Percentiles rank a stretch among this genome's conserved stretches.
phyloP scores from a whole-genome alignment of 1,284 basidiomycete species.

The Moesziomyces sp. region DNA sequence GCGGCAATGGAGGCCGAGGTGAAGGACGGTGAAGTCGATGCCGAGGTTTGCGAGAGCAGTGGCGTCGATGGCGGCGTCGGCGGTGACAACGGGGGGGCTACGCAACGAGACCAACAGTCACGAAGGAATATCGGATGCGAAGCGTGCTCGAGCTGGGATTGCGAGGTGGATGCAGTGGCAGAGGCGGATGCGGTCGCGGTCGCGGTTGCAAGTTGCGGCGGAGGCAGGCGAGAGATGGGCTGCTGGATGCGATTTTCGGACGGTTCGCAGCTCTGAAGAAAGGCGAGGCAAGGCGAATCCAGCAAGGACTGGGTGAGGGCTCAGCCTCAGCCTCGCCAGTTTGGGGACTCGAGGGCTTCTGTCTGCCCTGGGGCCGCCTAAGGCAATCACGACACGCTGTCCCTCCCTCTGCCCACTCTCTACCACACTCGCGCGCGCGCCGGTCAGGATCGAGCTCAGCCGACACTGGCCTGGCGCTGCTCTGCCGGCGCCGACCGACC shows the following conservation, averaged over 20 bases:
- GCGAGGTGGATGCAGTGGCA: constrained; percentile 25
- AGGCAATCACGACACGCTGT: constrained; percentile 28
- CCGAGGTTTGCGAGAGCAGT: constrained; percentile 17
- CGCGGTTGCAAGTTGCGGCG: constrained; percentile 16
- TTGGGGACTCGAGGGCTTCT: background rate
- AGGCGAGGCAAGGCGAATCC: too few relatives aligned
- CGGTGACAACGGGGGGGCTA: constrained; percentile 6
- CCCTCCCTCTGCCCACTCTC: too few relatives aligned
- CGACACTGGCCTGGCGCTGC: constrained; percentile 16
- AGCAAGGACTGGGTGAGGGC: too few relatives aligned
- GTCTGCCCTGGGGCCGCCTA: constrained; percentile 18
- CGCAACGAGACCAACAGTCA: constrained; percentile 20
- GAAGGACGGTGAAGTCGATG: constrained; percentile 10
- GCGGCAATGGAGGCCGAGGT: background rate
- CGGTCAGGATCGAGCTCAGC: constrained; percentile 1
- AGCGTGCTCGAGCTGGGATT: constrained; percentile 9
- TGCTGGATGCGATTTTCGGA: constrained; percentile 13
- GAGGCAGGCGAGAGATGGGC: background rate
- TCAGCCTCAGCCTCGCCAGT: too few relatives aligned
- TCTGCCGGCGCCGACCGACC: too few relatives aligned
- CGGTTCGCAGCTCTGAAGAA: constrained; percentile 2
- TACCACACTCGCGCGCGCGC: background rate
- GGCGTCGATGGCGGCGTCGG: constrained; percentile 11
- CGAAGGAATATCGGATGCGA: constrained; percentile 23
- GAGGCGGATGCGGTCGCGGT: constrained; percentile 1